These are phyloP conservation scores for Mortierella sp. DNA, from an alignment of 371 early-diverging fungal species.

Conservation along the genomic window DNA sequence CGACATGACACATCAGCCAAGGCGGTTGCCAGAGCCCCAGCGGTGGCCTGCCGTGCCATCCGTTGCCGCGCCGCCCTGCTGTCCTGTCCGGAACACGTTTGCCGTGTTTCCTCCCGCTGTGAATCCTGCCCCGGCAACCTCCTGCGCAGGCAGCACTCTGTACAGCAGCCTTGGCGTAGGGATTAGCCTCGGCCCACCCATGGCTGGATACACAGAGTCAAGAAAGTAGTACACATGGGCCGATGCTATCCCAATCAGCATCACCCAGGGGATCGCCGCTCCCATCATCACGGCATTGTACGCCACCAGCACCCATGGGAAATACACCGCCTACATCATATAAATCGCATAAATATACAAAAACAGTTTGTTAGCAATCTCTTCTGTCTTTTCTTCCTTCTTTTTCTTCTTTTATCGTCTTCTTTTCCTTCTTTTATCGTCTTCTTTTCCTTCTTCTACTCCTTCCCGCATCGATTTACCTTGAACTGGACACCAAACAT, in stretches of 20 bases:
- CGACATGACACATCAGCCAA: constrained; percentile 32
- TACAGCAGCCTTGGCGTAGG: constrained; percentile 68
- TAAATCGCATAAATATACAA: not conserved
- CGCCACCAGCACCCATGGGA: constrained; percentile 80
- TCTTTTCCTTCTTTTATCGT: not conserved
- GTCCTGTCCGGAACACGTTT: constrained; percentile 20
- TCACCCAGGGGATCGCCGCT: constrained; percentile 56
- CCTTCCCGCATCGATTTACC: constrained; percentile 59
- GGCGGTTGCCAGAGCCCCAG: constrained; percentile 66
- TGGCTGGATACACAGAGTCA: constrained; percentile 65
- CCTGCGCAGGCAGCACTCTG: constrained; percentile 60
- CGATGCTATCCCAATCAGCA: constrained; percentile 66
- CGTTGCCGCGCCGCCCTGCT: constrained; percentile 11
- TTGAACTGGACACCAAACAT: constrained; percentile 89
- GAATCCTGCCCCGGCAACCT: constrained; percentile 39
- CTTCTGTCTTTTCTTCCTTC: not conserved
- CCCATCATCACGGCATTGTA: constrained; percentile 61
- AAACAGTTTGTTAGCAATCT: not conserved
- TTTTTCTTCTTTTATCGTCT: not conserved
- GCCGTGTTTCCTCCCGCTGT: constrained; percentile 32
- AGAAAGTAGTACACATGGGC: constrained; percentile 72
- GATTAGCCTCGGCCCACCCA: constrained; percentile 68
- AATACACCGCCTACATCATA: constrained; percentile 67
- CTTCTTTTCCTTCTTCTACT: not conserved
- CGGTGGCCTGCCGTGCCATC: constrained; percentile 55